These are phyloP conservation scores for Cicer arietinum DNA, from an alignment of 306 rosid species.

Conservation along the genomic window DNA sequence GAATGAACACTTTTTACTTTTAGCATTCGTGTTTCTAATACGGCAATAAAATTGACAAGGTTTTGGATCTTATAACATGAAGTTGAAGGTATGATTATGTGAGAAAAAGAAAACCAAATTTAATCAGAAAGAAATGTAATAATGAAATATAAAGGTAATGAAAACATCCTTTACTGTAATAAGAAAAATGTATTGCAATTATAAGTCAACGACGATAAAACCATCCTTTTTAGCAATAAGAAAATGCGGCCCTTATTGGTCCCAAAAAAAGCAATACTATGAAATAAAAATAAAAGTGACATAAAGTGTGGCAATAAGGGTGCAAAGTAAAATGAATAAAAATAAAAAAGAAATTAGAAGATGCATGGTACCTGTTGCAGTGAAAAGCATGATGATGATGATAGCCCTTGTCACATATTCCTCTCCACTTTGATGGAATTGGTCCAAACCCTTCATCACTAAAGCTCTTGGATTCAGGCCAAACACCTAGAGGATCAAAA, in stretches of 20 bases:
- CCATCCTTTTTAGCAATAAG: too few relatives aligned
- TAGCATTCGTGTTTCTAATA: not conserved
- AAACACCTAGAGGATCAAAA: slow-evolving; percentile 55
- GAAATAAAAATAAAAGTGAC: not conserved
- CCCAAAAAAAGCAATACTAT: not conserved
- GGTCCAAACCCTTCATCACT: slow-evolving; percentile 72
- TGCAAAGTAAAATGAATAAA: too few relatives aligned
- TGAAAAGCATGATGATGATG: slow-evolving; percentile 52
- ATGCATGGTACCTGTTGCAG: slow-evolving; percentile 72
- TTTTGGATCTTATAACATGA: not conserved
- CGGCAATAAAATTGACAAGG: slow-evolving; percentile 8
- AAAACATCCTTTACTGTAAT: too few relatives aligned
- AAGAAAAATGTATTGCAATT: too few relatives aligned
- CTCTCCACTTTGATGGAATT: slow-evolving; percentile 85
- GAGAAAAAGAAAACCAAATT: too few relatives aligned
- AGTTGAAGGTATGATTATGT: not conserved
- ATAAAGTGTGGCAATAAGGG: not conserved
- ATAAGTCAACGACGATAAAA: too few relatives aligned
- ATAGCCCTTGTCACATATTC: slow-evolving; percentile 65
- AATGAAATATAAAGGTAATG: too few relatives aligned
- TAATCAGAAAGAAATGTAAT: too few relatives aligned
- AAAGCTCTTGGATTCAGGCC: slow-evolving; percentile 90
- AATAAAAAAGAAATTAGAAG: not conserved
- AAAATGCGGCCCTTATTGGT: not conserved
- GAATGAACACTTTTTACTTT: not conserved